Evolutionary conservation across 2,329 filamentous ascomycete species (phyloP).

Genomic region (Aspergillus pseudonomiae): DNA sequence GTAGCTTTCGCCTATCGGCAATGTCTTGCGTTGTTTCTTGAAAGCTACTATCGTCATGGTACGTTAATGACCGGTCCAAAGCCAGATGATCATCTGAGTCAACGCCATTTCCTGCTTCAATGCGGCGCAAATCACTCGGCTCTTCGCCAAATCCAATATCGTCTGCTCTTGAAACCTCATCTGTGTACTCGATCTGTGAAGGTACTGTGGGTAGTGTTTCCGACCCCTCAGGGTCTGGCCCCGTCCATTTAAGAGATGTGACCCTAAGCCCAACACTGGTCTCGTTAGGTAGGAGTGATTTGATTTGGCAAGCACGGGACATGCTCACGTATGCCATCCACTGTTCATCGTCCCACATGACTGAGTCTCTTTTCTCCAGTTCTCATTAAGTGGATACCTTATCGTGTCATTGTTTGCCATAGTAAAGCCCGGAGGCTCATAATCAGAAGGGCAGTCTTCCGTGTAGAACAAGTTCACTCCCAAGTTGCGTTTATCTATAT

Average conservation of each 20-base stretch:
- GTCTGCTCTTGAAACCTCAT: constrained; percentile 24
- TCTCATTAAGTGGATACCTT: constrained; percentile 40
- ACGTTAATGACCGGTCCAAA: neutral
- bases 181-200: constrained; percentile 33
- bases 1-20: constrained; percentile 29
- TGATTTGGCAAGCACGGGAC: neutral
- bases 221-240: constrained; percentile 25
- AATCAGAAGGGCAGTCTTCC: constrained; percentile 41
- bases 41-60: constrained; percentile 12
- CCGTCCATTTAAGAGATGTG: constrained; percentile 36
- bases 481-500: constrained; percentile 42
- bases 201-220: constrained; percentile 31
- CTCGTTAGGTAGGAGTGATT: constrained; percentile 15
- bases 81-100: neutral
- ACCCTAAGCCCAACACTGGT: constrained; percentile 38
- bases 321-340: constrained; percentile 43
- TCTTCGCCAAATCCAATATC: constrained; percentile 32
- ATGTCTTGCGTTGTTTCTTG: constrained; percentile 33
- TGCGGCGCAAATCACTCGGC: neutral
- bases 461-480: constrained; percentile 51
- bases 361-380: constrained; percentile 42
- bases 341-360: constrained; percentile 38
- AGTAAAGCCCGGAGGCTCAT: constrained; percentile 48
- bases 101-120: neutral
- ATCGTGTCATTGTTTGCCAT: constrained; percentile 32